phyloP scores from a whole-genome alignment of 2,329 filamentous ascomycete species.

The Catunica adiposa region DNA sequence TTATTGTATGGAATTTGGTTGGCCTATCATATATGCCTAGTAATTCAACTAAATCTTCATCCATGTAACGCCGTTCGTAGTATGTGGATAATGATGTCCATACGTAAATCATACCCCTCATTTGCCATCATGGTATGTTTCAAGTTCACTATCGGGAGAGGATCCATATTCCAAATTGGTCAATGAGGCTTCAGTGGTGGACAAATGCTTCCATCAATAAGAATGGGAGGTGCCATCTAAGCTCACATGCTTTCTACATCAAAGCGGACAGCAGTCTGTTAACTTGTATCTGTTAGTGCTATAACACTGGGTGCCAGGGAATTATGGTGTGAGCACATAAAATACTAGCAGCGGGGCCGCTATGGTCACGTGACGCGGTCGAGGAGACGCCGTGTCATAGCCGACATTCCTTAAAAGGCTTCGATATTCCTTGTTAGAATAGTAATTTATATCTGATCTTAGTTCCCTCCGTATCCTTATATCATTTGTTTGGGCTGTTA shows the following conservation, averaged over 20 bases:
- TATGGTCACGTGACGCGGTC: neutral
- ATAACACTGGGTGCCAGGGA: neutral
- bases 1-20: too few species aligned
- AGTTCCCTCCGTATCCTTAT: neutral
- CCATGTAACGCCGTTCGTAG: too few species aligned
- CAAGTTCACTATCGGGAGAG: too few species aligned
- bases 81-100: too few species aligned
- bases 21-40: too few species aligned
- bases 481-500: neutral
- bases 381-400: neutral
- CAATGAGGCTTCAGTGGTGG: too few species aligned
- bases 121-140: too few species aligned
- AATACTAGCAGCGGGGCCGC: neutral
- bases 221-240: too few species aligned
- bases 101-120: too few species aligned
- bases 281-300: neutral
- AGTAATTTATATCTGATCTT: neutral
- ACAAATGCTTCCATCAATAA: too few species aligned
- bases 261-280: neutral
- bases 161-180: too few species aligned
- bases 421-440: neutral
- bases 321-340: neutral
- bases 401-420: neutral
- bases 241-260: neutral
- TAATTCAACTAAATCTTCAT: too few species aligned